phyloP scores from a whole-genome alignment of 2,329 filamentous ascomycete genomes.

The Alternaria gaisen region DNA sequence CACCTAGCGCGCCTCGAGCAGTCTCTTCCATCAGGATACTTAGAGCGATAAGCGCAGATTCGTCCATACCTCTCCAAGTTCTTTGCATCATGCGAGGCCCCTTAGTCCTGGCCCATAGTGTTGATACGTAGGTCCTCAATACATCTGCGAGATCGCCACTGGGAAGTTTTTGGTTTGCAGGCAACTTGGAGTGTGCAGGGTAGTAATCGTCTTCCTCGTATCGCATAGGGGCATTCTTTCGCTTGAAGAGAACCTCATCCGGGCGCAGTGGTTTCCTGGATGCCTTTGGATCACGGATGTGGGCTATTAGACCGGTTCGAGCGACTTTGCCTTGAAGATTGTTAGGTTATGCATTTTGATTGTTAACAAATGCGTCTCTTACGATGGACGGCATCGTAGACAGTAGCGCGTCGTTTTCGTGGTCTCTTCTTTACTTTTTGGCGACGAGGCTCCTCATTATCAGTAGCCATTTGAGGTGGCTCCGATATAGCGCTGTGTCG shows the following conservation, averaged over 20 bases:
- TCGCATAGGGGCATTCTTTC: conserved; percentile 69
- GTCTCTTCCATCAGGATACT: conserved; percentile 80
- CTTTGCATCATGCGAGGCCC: conserved; percentile 24
- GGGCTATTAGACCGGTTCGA: conserved; percentile 50
- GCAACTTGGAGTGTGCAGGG: conserved; percentile 67
- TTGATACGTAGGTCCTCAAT: conserved; percentile 72
- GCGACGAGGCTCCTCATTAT: background rate
- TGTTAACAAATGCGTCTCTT: conserved; percentile 1
- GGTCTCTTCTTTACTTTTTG: background rate
- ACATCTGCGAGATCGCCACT: conserved; percentile 74
- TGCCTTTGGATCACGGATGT: conserved; percentile 53
- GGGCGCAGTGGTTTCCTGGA: conserved; percentile 63
- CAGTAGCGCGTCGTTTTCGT: conserved; percentile 58
- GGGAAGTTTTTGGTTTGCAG: conserved; percentile 65
- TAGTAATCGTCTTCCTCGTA: conserved; percentile 78
- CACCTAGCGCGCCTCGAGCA: conserved; percentile 67
- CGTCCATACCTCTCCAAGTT: conserved; percentile 73
- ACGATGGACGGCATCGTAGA: conserved; percentile 81
- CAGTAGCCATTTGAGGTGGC: background rate
- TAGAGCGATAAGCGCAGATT: conserved; percentile 78
- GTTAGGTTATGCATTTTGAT: background rate
- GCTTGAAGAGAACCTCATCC: conserved; percentile 75
- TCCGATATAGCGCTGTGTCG: conserved; percentile 10
- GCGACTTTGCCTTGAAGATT: conserved; percentile 22
- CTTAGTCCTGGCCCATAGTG: conserved; percentile 64